Evolutionary conservation across 83 land plant genomes (phyloP).

Genomic region (Diphasiastrum complanatum): DNA sequence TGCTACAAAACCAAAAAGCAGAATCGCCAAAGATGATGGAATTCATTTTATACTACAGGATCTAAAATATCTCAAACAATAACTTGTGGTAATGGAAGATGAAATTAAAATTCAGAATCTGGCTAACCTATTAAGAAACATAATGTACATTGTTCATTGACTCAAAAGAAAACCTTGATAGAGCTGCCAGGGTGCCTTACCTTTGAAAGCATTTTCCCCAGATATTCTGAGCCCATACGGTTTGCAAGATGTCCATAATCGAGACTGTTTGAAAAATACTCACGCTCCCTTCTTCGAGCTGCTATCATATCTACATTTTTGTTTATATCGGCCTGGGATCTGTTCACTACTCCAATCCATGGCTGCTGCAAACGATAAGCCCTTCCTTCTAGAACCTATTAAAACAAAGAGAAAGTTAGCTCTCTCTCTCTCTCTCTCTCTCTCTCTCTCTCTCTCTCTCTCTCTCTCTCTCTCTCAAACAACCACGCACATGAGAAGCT

Average conservation of each 20-base stretch:
- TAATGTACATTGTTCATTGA: too few species aligned
- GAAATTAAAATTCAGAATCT: neutral
- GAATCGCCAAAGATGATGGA: too few species aligned
- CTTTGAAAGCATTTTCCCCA: slow-evolving; percentile 31
- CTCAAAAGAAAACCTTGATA: too few species aligned
- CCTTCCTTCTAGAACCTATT: slow-evolving; percentile 46
- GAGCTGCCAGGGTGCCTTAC: too few species aligned
- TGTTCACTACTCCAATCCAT: slow-evolving; percentile 50
- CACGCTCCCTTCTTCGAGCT: slow-evolving; percentile 35
- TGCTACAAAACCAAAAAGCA: too few species aligned
- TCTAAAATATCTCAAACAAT: too few species aligned
- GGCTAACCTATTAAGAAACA: too few species aligned
- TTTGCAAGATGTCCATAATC: slow-evolving; percentile 31
- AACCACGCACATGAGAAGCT: too few species aligned
- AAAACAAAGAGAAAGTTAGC: neutral
- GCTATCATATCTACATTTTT: slow-evolving; percentile 41
- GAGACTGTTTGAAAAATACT: slow-evolving; percentile 28
- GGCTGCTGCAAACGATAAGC: slow-evolving; percentile 43
- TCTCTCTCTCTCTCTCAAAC: too few species aligned
- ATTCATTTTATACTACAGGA: too few species aligned
- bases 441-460: too few species aligned
- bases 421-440: too few species aligned
- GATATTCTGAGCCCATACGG: slow-evolving; percentile 40
- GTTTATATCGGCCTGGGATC: slow-evolving; percentile 46
- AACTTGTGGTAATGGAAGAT: neutral